phyloP scores from a whole-genome alignment of 192 early-diverging fungal genomes.

The Rhizoclosmatium globosum region DNA sequence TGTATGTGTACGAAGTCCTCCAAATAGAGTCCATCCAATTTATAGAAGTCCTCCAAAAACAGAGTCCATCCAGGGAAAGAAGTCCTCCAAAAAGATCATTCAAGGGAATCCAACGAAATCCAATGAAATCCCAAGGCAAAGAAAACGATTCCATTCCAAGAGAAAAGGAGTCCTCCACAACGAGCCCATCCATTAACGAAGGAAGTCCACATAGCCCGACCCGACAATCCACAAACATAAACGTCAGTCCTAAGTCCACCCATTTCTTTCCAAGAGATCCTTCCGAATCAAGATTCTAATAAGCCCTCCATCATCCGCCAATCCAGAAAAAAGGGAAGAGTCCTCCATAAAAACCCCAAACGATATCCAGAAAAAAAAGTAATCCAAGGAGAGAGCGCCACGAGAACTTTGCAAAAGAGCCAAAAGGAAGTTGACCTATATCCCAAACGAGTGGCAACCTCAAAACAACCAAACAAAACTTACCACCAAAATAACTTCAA shows the following conservation, averaged over 20 bases:
- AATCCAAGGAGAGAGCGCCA: neutral
- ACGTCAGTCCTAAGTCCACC: neutral
- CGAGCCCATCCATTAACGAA: neutral
- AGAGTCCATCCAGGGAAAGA: neutral
- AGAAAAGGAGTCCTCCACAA: neutral
- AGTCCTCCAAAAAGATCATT: too few species aligned
- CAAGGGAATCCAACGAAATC: too few species aligned
- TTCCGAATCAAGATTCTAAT: neutral
- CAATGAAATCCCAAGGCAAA: neutral
- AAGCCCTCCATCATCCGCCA: neutral
- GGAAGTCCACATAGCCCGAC: neutral
- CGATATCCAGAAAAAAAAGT: neutral
- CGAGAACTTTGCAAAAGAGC: neutral
- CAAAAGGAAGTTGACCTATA: too few species aligned
- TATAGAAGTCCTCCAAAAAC: neutral
- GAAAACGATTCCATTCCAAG: conserved; percentile 3
- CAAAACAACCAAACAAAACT: neutral
- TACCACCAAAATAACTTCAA: neutral
- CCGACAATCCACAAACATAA: neutral
- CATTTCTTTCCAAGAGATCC: too few species aligned
- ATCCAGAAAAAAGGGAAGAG: neutral
- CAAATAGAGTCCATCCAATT: too few species aligned
- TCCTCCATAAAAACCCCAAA: neutral
- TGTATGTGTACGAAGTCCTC: too few species aligned
- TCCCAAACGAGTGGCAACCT: neutral